These are phyloP conservation scores for Trichosporon sp. DNA, from an alignment of 1,284 basidiomycete species.

Conservation along the genomic window DNA sequence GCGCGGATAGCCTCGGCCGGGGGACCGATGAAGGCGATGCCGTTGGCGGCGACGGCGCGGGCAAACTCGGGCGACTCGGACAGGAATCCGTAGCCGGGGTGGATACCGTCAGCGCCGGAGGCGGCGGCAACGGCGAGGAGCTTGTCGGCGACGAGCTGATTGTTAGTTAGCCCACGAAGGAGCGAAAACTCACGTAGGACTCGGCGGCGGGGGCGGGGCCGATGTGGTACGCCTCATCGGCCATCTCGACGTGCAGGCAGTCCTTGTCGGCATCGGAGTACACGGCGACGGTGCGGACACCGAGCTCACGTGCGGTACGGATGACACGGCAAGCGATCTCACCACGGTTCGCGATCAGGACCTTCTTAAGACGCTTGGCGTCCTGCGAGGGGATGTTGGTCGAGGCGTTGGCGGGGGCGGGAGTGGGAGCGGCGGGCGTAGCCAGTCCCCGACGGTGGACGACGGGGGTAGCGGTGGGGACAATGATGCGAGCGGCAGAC, in stretches of 20 bases:
- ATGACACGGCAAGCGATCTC: slow-evolving; percentile 96
- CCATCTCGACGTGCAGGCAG: slow-evolving; percentile 74
- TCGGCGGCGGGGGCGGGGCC: slow-evolving; percentile 84
- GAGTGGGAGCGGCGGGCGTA: slow-evolving; percentile 22
- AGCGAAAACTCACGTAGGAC: slow-evolving; percentile 65
- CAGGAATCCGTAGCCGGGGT: slow-evolving; percentile 81
- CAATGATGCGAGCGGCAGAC: not conserved
- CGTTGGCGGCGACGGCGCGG: slow-evolving; percentile 59
- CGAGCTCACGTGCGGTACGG: slow-evolving; percentile 80
- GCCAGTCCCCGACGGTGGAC: slow-evolving; percentile 11
- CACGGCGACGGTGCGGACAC: slow-evolving; percentile 87
- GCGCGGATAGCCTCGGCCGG: slow-evolving; percentile 62
- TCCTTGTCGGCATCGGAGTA: slow-evolving; percentile 83
- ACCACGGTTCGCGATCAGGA: slow-evolving; percentile 84
- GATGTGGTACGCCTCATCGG: slow-evolving; percentile 94
- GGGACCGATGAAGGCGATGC: slow-evolving; percentile 68
- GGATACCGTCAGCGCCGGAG: slow-evolving; percentile 79
- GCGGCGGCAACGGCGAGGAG: slow-evolving; percentile 77
- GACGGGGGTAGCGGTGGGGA: not conserved
- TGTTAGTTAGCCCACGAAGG: slow-evolving; percentile 55
- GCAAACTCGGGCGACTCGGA: slow-evolving; percentile 71
- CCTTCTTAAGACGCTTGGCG: slow-evolving; percentile 62
- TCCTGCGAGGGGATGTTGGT: slow-evolving; percentile 26
- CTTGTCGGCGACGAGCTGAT: slow-evolving; percentile 73
- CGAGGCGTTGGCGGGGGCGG: slow-evolving; percentile 17